Conservation (phyloP, 1,284 basidiomycete species). For the Laetiporus sulphureus region DNA sequence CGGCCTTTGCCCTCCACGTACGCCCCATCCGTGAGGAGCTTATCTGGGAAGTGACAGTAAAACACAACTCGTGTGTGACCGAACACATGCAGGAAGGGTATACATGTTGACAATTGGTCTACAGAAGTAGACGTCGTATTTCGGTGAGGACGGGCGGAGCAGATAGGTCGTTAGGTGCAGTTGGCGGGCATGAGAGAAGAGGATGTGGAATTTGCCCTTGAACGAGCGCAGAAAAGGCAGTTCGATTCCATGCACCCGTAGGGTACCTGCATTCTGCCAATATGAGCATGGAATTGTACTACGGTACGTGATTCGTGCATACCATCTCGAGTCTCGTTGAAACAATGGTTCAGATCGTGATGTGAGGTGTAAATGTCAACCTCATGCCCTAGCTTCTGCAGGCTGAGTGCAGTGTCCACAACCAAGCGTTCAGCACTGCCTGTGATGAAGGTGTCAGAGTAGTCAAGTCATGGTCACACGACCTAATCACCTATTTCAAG, state of each 20-base stretch:
- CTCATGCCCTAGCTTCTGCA: slow-evolving; percentile 80
- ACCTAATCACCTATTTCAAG: slow-evolving; percentile 93
- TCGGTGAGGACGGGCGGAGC: slow-evolving; percentile 35
- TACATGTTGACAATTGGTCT: slow-evolving; percentile 89
- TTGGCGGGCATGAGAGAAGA: slow-evolving; percentile 87
- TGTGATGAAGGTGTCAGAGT: no score
- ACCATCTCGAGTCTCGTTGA: slow-evolving; percentile 90
- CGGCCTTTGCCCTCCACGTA: slow-evolving; percentile 49
- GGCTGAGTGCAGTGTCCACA: slow-evolving; percentile 90
- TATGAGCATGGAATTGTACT: neutral
- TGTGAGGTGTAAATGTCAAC: slow-evolving; percentile 95
- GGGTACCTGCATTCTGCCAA: slow-evolving; percentile 54
- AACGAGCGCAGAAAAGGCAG: slow-evolving; percentile 79
- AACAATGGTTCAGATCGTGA: slow-evolving; percentile 81
- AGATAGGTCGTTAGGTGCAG: slow-evolving; percentile 71
- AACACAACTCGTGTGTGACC: slow-evolving; percentile 81
- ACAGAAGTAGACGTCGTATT: slow-evolving; percentile 89
- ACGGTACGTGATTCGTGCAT: slow-evolving; percentile 13
- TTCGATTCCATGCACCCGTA: slow-evolving; percentile 73
- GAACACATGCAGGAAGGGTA: slow-evolving; percentile 75
- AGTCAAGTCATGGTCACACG: no score
- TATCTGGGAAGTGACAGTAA: slow-evolving; percentile 98
- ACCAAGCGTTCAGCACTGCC: slow-evolving; percentile 94
- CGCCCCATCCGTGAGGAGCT: slow-evolving; percentile 77
- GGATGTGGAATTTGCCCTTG: slow-evolving; percentile 75